Base-by-base conservation (phyloP, 108 stramenopile genomes). In the Skeletonema marinoi region DNA sequence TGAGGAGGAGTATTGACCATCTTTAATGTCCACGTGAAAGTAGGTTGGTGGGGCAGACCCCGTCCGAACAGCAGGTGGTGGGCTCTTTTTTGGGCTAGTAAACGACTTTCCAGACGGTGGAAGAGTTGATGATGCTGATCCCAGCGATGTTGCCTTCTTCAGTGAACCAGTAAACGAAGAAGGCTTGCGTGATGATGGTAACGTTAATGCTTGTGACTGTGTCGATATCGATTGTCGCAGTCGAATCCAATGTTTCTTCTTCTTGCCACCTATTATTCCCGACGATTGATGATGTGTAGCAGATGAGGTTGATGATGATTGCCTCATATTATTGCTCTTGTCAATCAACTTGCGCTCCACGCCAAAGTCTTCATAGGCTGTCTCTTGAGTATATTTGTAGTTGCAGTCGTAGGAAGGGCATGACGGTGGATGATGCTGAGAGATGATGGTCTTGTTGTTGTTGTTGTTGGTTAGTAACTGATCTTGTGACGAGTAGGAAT, bases 291-390 rank as follows among this genome's bases (percentile, higher is more conserved):
- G 16, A 14, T 46, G 44, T 46, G 44, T 11, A 46, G 44, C 4
- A 6, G 35, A 36, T 36, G 35, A 6, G 4, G 35, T 6, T 36
- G 35, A 46, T 46, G 44, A 46, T 1, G 16, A 46, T 46, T n/a
- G 44, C 3, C 14, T 16, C 16, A 12, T 59, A 10, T 58, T 58
- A 29, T n/a, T n/a, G n/a, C 5, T 60, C 60, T 17, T 63, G 17
- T 35, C 66, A 31, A 70, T 35, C 17, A 70, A 36, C 31, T 70
- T 70, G 42, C 69, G 44, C 32, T 70, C 69, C 14, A 70, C 51
- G 17, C 69, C 69, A 36, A 70, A 70, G 13, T 70, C 69, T 35
- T 70, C 69, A 36, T 70, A 70, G 6, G 69, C 69, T 0, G 0
- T 21, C 19, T 70, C 69, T 58, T 58, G 69, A 3, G 30, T 12